Evolutionary conservation across 495 filamentous ascomycete species (phyloP), one percentile per base, ranked within the genome.

Genomic region (Collariella sp.): DNA sequence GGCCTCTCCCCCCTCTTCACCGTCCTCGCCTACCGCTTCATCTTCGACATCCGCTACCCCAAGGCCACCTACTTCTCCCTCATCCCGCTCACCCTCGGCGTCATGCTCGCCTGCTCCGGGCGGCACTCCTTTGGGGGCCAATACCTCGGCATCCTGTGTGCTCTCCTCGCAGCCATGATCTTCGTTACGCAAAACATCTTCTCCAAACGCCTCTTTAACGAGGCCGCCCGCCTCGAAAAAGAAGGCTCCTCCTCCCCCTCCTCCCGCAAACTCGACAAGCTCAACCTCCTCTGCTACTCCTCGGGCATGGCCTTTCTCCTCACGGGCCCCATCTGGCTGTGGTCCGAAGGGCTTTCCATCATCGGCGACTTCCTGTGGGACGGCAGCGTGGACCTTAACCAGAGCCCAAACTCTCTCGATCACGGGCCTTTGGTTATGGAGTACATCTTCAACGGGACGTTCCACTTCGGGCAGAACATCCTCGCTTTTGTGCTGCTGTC

Each of bases 181-280:
- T 99, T 99, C 66, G 93, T 99, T 15, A 95, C 89, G 0, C 93
- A 99, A 65, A 99, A 99, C 65, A 99, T 99, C 52, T 96, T 96
- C 60, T 96, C 91, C 15, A 99, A 99, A 68, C 88, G 88, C 51
- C 80, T 99, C n/a, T 99, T 99, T 78, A 97, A 96, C 66, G 90
- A 96, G 68, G 90, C 86, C 22, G 85, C 89, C 9, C 79, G 79
- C 18, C 83, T 85, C 2, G 90, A 96, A 68, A 79, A 82, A 15
- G 85, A 94, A 18, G 78, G 81, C 2, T 67, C 75, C 29, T 67
- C 67, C 26, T 70, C 67, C 10, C 2, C 10, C 18, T 80, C 76
- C 54, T 75, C 68, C 40, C 80, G 81, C 41, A 97, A 96, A 72
- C 77, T 96, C 34, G 93, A 99, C 70, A 97, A 97, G 68, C 79